These are phyloP conservation scores for Lagenidium sp. DNA, from an alignment of 352 stramenopile species.

Conservation along the genomic window DNA sequence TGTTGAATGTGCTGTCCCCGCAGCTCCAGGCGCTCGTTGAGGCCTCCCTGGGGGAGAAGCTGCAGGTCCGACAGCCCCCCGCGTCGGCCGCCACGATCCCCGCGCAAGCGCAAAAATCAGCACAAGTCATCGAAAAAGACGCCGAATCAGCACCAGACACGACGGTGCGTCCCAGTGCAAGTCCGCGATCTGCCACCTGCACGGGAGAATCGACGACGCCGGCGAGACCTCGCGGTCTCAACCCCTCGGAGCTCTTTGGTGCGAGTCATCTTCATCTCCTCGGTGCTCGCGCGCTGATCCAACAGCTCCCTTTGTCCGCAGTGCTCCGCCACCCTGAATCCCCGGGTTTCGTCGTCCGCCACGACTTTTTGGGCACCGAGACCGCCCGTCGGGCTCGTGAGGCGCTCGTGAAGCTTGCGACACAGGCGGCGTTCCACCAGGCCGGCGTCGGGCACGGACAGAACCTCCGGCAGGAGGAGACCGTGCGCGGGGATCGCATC, in stretches of 20 bases:
- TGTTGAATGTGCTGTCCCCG: constrained; percentile 50
- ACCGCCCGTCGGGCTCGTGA: constrained; percentile 26
- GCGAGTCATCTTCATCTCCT: not conserved
- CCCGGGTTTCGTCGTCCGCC: constrained; percentile 43
- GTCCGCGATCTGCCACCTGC: too few species aligned
- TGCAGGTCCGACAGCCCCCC: constrained; percentile 14
- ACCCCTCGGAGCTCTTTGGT: constrained; percentile 60
- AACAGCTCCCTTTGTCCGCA: constrained; percentile 7
- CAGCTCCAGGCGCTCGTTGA: constrained; percentile 57
- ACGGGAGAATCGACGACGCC: too few species aligned
- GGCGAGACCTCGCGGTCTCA: too few species aligned
- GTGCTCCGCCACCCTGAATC: constrained; percentile 34
- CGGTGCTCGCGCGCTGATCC: not conserved
- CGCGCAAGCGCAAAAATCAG: too few species aligned
- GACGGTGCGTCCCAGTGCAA: too few species aligned
- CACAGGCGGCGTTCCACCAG: constrained; percentile 27
- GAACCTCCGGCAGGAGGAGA: constrained; percentile 25
- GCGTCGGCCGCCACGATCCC: not conserved
- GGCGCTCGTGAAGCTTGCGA: constrained; percentile 20
- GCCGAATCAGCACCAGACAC: too few species aligned
- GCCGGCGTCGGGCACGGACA: constrained; percentile 35
- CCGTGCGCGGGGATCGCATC: constrained; percentile 56
- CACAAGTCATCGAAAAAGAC: too few species aligned
- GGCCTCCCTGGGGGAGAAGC: constrained; percentile 33
- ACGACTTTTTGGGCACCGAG: constrained; percentile 30